Base-by-base conservation (phyloP, 2,329 filamentous ascomycete species). In the Lachnellula subtilissima region DNA sequence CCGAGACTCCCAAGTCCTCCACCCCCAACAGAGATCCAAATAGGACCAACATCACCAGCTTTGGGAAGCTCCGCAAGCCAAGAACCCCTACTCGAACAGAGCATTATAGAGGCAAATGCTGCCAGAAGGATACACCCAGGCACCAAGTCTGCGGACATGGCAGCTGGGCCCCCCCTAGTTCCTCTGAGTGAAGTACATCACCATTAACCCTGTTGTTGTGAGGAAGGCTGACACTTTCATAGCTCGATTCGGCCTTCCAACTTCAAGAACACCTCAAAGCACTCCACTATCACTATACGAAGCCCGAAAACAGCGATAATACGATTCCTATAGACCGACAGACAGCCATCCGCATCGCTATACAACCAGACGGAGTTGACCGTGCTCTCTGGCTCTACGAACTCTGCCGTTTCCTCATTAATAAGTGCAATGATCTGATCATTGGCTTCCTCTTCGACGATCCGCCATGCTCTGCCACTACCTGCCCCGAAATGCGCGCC, bases 211-310 rank as follows among this genome's bases (percentile, higher is more conserved):
- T 39, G 36, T 23, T 55, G 59, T 28, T 42, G 36, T 48, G 50
- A 35, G 49, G 28, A 19, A 50, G 45, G 52, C 62, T 69, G 56
- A 72, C 50, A 40, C 9, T 17, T 17, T 35, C 45, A 53, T 71
- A 97, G 89, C 91, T 99, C 64, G 92, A 99, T 70, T 97, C 93
- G 22, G 89, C 94, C 46, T 99, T 97, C 71, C 94, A 97, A 72
- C 84, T 97, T 17, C 95, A 97, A 73, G 94, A 99, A 74, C 93
- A 99, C 70, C 86, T 99, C 53, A 93, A 95, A 72, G 90, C 94
- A 37, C 83, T 97, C 15, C 90, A 97, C 76, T 86, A 92, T 72
- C 80, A 88, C 70, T 86, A 89, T 70, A 96, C 90, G 1, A 82
- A 84, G 59, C 82, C 84, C 6, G 65, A 74, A 46, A 69, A 70